These are phyloP conservation scores for Cyberlindnera subsufficiens DNA, from an alignment of 805 yeast species.

Conservation along the genomic window DNA sequence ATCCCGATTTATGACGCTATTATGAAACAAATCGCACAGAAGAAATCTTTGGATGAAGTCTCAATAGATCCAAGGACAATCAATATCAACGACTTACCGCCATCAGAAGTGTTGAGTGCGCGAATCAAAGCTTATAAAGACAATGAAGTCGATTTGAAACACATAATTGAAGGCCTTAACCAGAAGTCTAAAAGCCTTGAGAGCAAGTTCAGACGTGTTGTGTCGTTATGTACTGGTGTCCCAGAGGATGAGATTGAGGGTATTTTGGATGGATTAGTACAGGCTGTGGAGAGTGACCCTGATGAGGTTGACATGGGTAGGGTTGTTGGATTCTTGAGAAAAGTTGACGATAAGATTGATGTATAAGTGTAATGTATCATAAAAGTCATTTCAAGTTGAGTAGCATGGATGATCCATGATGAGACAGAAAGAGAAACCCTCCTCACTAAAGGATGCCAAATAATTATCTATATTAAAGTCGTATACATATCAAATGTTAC, in stretches of 20 bases:
- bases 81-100: constrained; percentile 27
- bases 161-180: constrained; percentile 46
- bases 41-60: constrained; percentile 24
- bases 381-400: too few relatives aligned
- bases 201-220: constrained; percentile 79
- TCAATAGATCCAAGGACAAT: constrained; percentile 13
- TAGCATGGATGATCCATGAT: too few relatives aligned
- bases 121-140: constrained; percentile 74
- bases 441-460: neutral
- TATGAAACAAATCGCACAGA: constrained; percentile 31
- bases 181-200: constrained; percentile 54
- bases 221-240: constrained; percentile 85
- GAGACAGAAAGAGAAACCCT: too few relatives aligned
- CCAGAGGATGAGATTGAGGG: constrained; percentile 75
- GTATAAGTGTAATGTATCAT: neutral
- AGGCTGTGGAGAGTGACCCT: constrained; percentile 86
- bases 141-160: constrained; percentile 53
- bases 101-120: constrained; percentile 53
- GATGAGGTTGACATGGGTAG: constrained; percentile 56
- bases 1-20: constrained; percentile 52
- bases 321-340: constrained; percentile 48
- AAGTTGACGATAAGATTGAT: constrained; percentile 30
- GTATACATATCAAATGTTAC: neutral
- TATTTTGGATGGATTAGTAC: constrained; percentile 75
- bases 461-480: neutral